phyloP scores from a whole-genome alignment of 2,329 filamentous ascomycete genomes.

The Diaporthe caulivora region DNA sequence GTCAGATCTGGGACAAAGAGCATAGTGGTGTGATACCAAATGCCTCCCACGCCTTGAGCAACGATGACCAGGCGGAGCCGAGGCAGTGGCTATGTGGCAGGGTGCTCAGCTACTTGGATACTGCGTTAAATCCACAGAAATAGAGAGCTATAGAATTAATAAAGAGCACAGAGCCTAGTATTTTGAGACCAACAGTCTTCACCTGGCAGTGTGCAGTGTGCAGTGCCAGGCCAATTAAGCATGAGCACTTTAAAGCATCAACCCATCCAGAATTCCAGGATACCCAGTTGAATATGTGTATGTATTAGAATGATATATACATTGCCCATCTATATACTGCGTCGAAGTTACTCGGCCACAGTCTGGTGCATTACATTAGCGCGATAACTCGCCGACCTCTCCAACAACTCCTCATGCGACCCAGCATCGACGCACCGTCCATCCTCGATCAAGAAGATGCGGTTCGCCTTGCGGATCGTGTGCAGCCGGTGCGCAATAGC shows the following conservation, averaged over 20 bases:
- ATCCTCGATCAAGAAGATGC: constrained; percentile 57
- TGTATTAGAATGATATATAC: background rate
- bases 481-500: constrained; percentile 59
- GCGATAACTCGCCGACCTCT: constrained; percentile 47
- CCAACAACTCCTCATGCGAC: constrained; percentile 45
- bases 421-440: constrained; percentile 54
- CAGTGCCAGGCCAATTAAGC: too few relatives aligned
- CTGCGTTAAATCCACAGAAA: background rate
- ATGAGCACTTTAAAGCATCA: too few relatives aligned
- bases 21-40: constrained; percentile 61
- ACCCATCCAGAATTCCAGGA: too few relatives aligned
- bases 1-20: constrained; percentile 58
- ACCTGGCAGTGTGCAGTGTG: too few relatives aligned
- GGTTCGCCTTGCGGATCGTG: constrained; percentile 57
- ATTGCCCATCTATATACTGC: background rate
- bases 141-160: background rate
- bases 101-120: constrained; percentile 41
- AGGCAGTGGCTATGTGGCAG: constrained; percentile 42
- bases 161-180: too few relatives aligned
- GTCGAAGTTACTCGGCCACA: constrained; percentile 34
- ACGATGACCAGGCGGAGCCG: constrained; percentile 58
- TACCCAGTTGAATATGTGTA: too few relatives aligned
- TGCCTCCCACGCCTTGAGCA: constrained; percentile 62
- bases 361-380: constrained; percentile 51
- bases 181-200: too few relatives aligned